A percentile compares a stretch with the other conserved stretches of the same genome.
Conservation (phyloP, 345 rosid genomes). For the Fremontodendron californicum region DNA sequence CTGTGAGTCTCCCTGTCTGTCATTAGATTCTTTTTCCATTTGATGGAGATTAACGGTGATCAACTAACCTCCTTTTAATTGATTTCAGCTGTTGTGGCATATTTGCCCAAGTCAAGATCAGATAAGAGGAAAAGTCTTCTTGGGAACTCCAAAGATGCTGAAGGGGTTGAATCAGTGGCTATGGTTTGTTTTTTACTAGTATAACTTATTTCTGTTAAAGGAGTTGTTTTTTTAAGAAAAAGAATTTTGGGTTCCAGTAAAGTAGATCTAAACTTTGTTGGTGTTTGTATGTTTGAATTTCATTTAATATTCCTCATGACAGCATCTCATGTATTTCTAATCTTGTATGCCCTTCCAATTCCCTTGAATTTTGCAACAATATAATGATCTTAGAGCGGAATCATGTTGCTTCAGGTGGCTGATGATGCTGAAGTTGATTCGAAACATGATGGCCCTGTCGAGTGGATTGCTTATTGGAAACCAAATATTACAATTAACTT, state of each 20-base stretch:
- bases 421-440: slow-evolving; percentile 40
- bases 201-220: not conserved
- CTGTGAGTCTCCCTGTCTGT: slow-evolving; percentile 33
- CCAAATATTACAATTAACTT: slow-evolving; percentile 86
- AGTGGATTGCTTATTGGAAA: slow-evolving; percentile 85
- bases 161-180: slow-evolving; percentile 34
- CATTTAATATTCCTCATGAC: not conserved
- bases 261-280: not conserved
- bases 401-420: slow-evolving; percentile 39
- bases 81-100: slow-evolving; percentile 68
- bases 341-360: not conserved
- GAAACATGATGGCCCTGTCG: slow-evolving; percentile 71
- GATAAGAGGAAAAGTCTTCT: slow-evolving; percentile 72
- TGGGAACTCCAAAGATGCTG: slow-evolving; percentile 47
- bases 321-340: not conserved
- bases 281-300: not conserved
- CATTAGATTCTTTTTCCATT: not conserved
- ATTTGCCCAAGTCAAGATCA: slow-evolving; percentile 69
- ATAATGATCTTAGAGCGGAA: slow-evolving; percentile 1
- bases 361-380: not conserved
- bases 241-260: no score
- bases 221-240: not conserved
- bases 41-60: not conserved
- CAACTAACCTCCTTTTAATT: slow-evolving; percentile 2
- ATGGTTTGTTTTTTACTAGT: slow-evolving; percentile 38